Evolutionary conservation across 129 eudicot species (phyloP).

Genomic region (Centrapalus pauciflorus): DNA sequence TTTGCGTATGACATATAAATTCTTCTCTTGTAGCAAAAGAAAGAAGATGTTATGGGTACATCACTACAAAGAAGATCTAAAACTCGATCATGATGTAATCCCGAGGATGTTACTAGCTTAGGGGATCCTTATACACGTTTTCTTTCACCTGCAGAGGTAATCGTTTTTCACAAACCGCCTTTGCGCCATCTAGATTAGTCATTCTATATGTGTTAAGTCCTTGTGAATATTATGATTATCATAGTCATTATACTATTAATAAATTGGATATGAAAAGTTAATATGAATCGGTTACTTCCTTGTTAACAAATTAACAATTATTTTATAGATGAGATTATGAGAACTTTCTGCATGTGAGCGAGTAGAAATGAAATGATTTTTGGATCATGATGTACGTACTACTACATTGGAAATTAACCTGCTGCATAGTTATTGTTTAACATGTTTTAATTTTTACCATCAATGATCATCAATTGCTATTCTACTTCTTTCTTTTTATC

Average conservation of each 20-base stretch:
- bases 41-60: constrained; percentile 57
- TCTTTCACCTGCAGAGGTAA: constrained; percentile 83
- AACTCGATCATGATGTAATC: constrained; percentile 83
- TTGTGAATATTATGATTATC: not conserved
- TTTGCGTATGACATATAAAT: not conserved
- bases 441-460: too few relatives aligned
- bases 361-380: too few relatives aligned
- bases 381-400: too few relatives aligned
- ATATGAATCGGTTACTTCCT: too few relatives aligned
- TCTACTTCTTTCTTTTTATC: too few relatives aligned
- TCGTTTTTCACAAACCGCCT: constrained; percentile 10
- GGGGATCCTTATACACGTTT: constrained; percentile 92
- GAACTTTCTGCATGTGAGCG: too few relatives aligned
- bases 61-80: constrained; percentile 69
- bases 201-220: not conserved
- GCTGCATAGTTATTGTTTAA: too few relatives aligned
- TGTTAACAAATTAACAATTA: too few relatives aligned
- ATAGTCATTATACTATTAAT: not conserved
- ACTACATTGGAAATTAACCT: too few relatives aligned
- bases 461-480: too few relatives aligned
- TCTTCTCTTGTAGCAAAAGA: constrained; percentile 57
- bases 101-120: constrained; percentile 77
- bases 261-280: not conserved
- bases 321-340: too few relatives aligned
- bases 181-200: not conserved